Base-by-base conservation (phyloP, 2,329 filamentous ascomycete species). In the Ophiostoma quercus region DNA sequence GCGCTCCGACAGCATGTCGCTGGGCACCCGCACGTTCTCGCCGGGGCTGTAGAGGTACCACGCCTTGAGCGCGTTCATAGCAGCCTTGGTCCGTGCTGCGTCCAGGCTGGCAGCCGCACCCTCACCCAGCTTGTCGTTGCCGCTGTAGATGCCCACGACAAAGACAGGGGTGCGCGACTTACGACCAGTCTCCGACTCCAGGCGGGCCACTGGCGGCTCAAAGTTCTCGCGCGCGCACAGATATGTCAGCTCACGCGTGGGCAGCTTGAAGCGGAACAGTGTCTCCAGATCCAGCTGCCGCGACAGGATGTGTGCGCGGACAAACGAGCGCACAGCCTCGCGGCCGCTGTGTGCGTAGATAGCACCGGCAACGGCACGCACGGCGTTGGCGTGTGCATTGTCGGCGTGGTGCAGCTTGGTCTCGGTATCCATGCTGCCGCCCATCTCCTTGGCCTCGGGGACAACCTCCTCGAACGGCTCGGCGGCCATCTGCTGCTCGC, bases 31-130 rank as follows among this genome's bases (percentile, higher is more conserved):
- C 67, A 88, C 85, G 73, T 87, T 81, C 74, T 83, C 81, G 70
- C 85, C 83, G 37, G 95, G 94, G 78, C 89, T 94, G 82, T 99
- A 99, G 68, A 99, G 83, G 80, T 99, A 99, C 95, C 95, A 99
- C 6, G 90, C 85, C 84, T 97, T 96, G 77, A 99, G 83, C 22
- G 93, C 89, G 73, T 90, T 89, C 76, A 96, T 94, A 51, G 92
- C 88, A 25, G 95, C 95, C 78, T 92, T 87, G 73, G 87, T 84
- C 73, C 92, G 87, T 41, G 91, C 94, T 75, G 92, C 87, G 74
- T 92, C 84, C 70, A 98, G 82, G 79, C 87, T 94, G 67, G 90
- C 82, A 32, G 91, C 95, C 25, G 89, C 85, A n/a, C 89, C 95
- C 82, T 99, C 94, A 70, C 94, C 95, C 60, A 99, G 84, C 84